Base-by-base conservation (phyloP, 208 protist species). In the Trypanosoma conorhini region DNA sequence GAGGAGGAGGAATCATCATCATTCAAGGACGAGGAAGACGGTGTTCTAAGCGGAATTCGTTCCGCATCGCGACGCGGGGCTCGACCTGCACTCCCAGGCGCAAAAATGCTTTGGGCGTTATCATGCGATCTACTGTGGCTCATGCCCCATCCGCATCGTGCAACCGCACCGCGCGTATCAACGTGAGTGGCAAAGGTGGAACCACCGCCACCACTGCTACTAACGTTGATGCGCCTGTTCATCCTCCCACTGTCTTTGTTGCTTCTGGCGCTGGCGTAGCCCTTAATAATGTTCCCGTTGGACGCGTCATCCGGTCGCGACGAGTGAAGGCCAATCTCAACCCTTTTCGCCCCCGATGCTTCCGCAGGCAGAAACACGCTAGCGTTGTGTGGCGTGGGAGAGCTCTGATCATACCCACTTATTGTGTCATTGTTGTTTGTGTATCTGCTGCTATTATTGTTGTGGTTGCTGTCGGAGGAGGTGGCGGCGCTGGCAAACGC, bases 361-460 rank as follows among this genome's bases (percentile, higher is more conserved):
- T 9, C 46, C 5, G 28, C 26, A 22, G 17, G 31, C 9, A 46
- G 33, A 35, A 50, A 35, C 24, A 12, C 19, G 19, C 33, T 48
- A 26, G 0, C 19, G n/a, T 63, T 62, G 38, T 24, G 38, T 28
- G 38, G 57, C 42, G 13, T 46, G 1, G 56, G 56, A 24, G 66
- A 63, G 13, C 66, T 63, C n/a, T 56, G 66, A 33, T 71, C 28
- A 42, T 63, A 51, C 21, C 40, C 58, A 54, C 30, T 59, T 33
- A 22, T 51, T 3, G 59, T 35, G 48, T 64, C 40, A 30, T 46
- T 44, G n/a, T 55, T 65, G 24, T 46, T 56, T 13, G 8, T 72
- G 28, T 40, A 42, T 40, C 38, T 59, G 26, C 33, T 60, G 44
- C 35, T 69, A 22, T 60, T 46, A 10, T 46, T 56, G 19, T 51